These are phyloP conservation scores for Wakefieldia striispora DNA, from an alignment of 768 basidiomycete genomes.

Conservation along the genomic window DNA sequence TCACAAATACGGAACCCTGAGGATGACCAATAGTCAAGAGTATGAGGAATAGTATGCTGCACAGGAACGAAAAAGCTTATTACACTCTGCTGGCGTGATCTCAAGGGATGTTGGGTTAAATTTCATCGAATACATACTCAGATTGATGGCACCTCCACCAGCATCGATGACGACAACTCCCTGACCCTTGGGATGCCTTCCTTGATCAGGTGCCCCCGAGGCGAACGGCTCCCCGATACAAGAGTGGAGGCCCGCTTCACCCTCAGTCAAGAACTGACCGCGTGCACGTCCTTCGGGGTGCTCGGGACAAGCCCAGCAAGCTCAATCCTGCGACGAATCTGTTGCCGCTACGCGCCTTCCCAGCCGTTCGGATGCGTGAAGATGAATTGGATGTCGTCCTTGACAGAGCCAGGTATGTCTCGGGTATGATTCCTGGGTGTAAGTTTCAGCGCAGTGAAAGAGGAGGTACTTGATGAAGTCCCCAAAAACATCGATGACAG, in stretches of 20 bases:
- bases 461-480: constrained; percentile 48
- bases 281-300: constrained; percentile 36
- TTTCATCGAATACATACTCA: constrained; percentile 41
- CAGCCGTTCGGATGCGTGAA: constrained; percentile 64
- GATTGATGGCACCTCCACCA: constrained; percentile 42
- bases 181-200: constrained; percentile 17
- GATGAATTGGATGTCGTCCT: constrained; percentile 44
- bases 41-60: no score
- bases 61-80: background rate
- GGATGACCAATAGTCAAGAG: constrained; percentile 29
- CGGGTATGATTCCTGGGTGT: constrained; percentile 43
- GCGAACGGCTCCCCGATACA: constrained; percentile 39
- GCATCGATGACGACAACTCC: constrained; percentile 47
- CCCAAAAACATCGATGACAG: constrained; percentile 37
- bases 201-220: constrained; percentile 10
- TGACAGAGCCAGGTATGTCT: constrained; percentile 44
- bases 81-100: constrained; percentile 33
- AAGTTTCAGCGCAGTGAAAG: constrained; percentile 38
- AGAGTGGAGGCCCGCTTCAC: constrained; percentile 58
- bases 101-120: constrained; percentile 33
- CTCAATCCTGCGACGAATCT: constrained; percentile 51
- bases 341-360: constrained; percentile 54
- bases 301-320: constrained; percentile 48
- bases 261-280: constrained; percentile 54
- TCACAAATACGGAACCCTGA: constrained; percentile 39